Evolutionary conservation across 257 asterid species (phyloP), one percentile per base, ranked within the genome.

Genomic region (Penstemon davidsonii): DNA sequence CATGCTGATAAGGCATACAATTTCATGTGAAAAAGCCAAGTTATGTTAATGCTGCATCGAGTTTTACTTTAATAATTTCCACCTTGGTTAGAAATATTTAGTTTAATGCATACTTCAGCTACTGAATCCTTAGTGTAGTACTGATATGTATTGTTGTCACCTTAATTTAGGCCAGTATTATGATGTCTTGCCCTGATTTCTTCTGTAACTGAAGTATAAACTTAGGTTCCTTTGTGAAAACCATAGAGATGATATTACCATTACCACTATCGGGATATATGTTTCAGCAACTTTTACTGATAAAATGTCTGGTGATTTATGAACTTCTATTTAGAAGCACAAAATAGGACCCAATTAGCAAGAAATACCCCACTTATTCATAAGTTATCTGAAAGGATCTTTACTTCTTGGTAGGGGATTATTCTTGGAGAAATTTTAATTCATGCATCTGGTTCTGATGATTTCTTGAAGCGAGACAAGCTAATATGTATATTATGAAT

Each of bases 281-380:
- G 39, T 44, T 37, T 19, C 39, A 56, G 60, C 39, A 62, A 42
- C 46, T 54, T 39, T 58, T 47, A n/a, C 41, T 15, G 18, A 15
- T 15, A 15, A 15, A 15, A 15, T 15, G 67, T 18, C 52, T 10
- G 44, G 56, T 43, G 13, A 43, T 36, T 52, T 53, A 10, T 69
- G 46, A 64, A 13, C 59, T 51, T 40, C 56, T 69, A 10, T 7
- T 6, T 13, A 11, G 51, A 38, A 66, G 59, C 51, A 42, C 50
- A 7, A 6, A 7, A 56, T 25, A n/a, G 67, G 69, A 56, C 51
- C 67, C 55, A 15, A 18, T 42, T 64, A 58, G 41, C 43, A 56
- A 5, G 3, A 8, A 4, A 44, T 41, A 60, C 46, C 65, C 36
- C 36, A 39, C 13, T 5, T 60, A 3, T 39, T 33, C 51, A 40